A percentile compares a stretch with the other conserved stretches of the same genome.
These are phyloP conservation scores for Cardamine resedifolia DNA, from an alignment of 345 rosid species.

Conservation along the genomic window DNA sequence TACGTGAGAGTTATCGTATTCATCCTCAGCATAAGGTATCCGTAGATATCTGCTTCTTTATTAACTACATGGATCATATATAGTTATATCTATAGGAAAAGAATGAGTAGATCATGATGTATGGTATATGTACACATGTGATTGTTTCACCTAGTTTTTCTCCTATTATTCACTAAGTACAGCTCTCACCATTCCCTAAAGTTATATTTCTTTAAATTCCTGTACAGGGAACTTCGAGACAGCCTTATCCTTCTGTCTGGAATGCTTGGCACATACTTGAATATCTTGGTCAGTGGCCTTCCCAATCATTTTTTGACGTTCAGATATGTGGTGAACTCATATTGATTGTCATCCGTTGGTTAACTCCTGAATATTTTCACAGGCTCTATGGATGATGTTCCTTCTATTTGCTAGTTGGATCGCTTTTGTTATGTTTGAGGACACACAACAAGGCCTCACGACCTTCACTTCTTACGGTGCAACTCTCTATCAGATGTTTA, in stretches of 20 bases:
- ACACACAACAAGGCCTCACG: slow-evolving; percentile 75
- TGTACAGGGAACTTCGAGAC: slow-evolving; percentile 66
- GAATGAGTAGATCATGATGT: background rate
- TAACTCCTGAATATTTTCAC: slow-evolving; percentile 38
- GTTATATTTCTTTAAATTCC: slow-evolving; percentile 1
- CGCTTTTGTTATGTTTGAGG: slow-evolving; percentile 96
- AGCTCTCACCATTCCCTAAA: background rate
- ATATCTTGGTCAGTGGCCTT: slow-evolving; percentile 71
- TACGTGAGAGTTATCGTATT: slow-evolving; percentile 79
- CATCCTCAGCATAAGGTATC: slow-evolving; percentile 75
- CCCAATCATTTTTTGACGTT: slow-evolving; percentile 20
- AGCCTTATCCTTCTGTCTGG: slow-evolving; percentile 73
- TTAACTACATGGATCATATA: background rate
- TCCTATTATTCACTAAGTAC: background rate
- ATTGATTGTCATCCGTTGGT: slow-evolving; percentile 13
- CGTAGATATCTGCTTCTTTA: background rate
- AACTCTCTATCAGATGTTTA: slow-evolving; percentile 84
- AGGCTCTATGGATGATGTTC: slow-evolving; percentile 89
- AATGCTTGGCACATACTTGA: slow-evolving; percentile 83
- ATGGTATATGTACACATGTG: background rate
- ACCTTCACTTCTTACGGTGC: slow-evolving; percentile 73
- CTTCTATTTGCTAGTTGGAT: slow-evolving; percentile 92
- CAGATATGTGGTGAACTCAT: slow-evolving; percentile 4
- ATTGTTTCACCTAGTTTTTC: background rate
- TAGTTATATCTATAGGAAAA: background rate